These are phyloP conservation scores for Fusarium domesticum DNA, from an alignment of 2,329 filamentous ascomycete species.

Conservation along the genomic window DNA sequence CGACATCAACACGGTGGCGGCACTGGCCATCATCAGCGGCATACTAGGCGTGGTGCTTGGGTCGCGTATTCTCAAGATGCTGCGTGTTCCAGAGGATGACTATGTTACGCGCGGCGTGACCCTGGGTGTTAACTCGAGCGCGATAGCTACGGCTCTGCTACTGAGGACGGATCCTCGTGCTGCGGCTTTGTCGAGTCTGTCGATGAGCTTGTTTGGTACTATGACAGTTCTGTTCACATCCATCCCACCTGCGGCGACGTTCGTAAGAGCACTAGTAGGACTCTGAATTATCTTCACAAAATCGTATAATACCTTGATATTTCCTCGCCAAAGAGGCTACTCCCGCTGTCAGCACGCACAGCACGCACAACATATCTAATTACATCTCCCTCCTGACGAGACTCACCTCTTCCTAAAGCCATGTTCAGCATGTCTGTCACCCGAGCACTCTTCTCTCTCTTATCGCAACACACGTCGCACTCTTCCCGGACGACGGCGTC, in stretches of 20 bases:
- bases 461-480: slow-evolving; percentile 25
- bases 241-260: slow-evolving; percentile 49
- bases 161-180: slow-evolving; percentile 56
- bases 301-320: too few relatives aligned
- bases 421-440: slow-evolving; percentile 22
- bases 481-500: slow-evolving; percentile 22
- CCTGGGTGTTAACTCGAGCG: slow-evolving; percentile 58
- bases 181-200: slow-evolving; percentile 56
- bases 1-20: slow-evolving; percentile 54
- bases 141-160: slow-evolving; percentile 57
- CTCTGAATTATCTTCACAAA: too few relatives aligned
- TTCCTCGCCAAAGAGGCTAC: too few relatives aligned
- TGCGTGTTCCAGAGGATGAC: slow-evolving; percentile 58
- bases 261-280: slow-evolving; percentile 48
- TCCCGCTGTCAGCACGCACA: too few relatives aligned
- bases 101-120: slow-evolving; percentile 62
- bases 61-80: slow-evolving; percentile 42
- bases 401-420: slow-evolving; percentile 24
- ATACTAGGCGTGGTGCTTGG: slow-evolving; percentile 58
- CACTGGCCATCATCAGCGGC: slow-evolving; percentile 57
- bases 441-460: slow-evolving; percentile 20
- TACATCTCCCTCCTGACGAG: too few relatives aligned
- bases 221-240: slow-evolving; percentile 58
- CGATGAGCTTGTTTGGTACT: slow-evolving; percentile 60
- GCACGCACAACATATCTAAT: too few relatives aligned